Base-by-base conservation (phyloP, 768 basidiomycete species). In the Boletus eberwhitei region DNA sequence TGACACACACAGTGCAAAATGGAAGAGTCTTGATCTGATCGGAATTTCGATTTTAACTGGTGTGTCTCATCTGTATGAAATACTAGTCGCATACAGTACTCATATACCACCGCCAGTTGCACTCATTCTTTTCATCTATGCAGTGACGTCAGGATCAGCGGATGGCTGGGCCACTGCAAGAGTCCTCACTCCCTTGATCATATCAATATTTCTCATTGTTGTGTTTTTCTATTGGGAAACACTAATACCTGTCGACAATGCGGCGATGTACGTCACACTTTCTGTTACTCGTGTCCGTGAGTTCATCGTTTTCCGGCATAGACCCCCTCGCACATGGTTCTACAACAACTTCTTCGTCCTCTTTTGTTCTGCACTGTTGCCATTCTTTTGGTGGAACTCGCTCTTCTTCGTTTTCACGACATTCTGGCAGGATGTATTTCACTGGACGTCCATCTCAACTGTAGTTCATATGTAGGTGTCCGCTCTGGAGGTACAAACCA, bases 151-250 rank as follows among this genome's bases (percentile, higher is more conserved):
- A 32, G 81, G 79, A 22, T 75, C 83, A 8, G 71, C 73, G 17
- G 65, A 64, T 46, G 81, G 83, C 21, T 85, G 84, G 84, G 64
- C 61, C 5, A 64, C 73, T 1, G 73, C 78, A 5, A 57, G 64
- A 17, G 79, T 83, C 52, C 64, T 84, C 46, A 71, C 67, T 5
- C 76, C 79, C 0, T 67, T 85, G 37, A 63, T 80, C 11, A 59
- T 83, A 34, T 77, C 81, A 5, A 61, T 80, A 53, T 34, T 75
- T 9, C 55, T 79, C 12, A 60, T 68, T 36, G 58, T 66, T 26
- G 65, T 50, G 1, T 85, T 85, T 71, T 79, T 85, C 66, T 67
- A 74, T 48, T 83, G 77, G 75, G 81, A 84, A 58, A 65, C 73
- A 9, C 41, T 59, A 0, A 63, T 80, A 14, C 76, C 75, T 2